Evolutionary conservation across 331 rosid species (phyloP), one percentile per base, ranked within the genome.

Genomic region (Quercus lobata): DNA sequence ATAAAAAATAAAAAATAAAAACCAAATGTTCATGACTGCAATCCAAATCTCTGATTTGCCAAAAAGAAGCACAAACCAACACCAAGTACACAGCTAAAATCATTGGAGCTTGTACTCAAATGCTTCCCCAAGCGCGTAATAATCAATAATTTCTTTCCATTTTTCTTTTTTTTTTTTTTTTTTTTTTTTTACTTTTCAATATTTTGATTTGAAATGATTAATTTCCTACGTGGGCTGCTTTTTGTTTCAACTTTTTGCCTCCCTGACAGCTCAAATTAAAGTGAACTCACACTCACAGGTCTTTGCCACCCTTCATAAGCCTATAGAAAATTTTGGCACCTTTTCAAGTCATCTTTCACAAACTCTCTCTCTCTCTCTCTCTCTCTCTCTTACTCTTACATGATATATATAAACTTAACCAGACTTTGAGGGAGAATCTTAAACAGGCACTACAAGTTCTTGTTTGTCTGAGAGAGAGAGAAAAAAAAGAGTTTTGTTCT

Each of bases 211-310:
- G 53, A 35, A 27, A 41, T 44, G 25, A 19, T 56, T 57, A 25
- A 24, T 46, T 76, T 21, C 62, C 25, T 1, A 44, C 71, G 25
- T 56, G 76, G 30, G 49, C 16, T 56, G 34, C 12, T 56, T 32
- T 61, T 72, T 21, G 58, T 12, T 62, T 37, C 79, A 58, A 63
- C 72, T 60, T 84, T 76, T 84, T 66, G 79, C 74, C 82, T 32
- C 77, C 0, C 66, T 72, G 82, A 80, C 82, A 84, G 82, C 87
- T 72, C 87, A 76, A 80, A 73, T 80, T 80, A 84, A 76, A 84
- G 82, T 18, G 76, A 62, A 41, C 69, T 70, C 81, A 55, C 54
- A 15, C 12, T 70, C 81, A 55, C 54, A n/a, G 18, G 37, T 52
- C 79, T 78, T 79, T 79, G 69, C 69, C 58, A 27, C 77, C 80